Conservation (phyloP, 257 asterid genomes). For the Primulina eburnea region DNA sequence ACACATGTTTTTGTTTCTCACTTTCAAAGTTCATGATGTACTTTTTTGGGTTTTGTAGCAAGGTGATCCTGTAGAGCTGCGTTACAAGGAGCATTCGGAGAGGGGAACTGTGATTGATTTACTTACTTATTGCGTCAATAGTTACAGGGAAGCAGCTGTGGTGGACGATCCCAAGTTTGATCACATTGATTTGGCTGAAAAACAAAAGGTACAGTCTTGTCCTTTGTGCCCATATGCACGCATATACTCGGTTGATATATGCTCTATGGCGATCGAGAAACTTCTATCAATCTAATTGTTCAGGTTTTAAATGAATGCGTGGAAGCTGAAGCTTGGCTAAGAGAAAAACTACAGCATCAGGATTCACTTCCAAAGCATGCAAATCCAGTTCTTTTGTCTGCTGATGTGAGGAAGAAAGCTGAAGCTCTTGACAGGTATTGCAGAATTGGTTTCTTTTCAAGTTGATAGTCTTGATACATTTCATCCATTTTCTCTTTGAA, state of each 20-base stretch:
- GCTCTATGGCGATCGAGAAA: not conserved
- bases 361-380: conserved; percentile 44
- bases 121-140: conserved; percentile 54
- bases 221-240: not conserved
- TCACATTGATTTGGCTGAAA: conserved; percentile 32
- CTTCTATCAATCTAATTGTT: not conserved
- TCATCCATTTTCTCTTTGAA: not conserved
- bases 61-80: conserved; percentile 61
- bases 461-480: not conserved
- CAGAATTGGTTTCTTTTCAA: not conserved
- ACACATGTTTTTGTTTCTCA: not conserved
- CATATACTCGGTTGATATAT: not conserved
- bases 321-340: conserved; percentile 4
- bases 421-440: conserved; percentile 50
- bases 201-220: not conserved
- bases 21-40: not conserved
- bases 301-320: not conserved
- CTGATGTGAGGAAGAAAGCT: conserved; percentile 46
- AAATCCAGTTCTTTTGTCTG: conserved; percentile 39
- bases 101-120: conserved; percentile 75
- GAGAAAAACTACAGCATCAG: conserved; percentile 22
- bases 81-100: conserved; percentile 70
- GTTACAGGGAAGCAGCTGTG: conserved; percentile 84
- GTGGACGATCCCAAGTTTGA: conserved; percentile 73
- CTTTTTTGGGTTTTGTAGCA: conserved; percentile 25